Base-by-base conservation (phyloP, 1,284 basidiomycete genomes). In the Ustilago esculenta region DNA sequence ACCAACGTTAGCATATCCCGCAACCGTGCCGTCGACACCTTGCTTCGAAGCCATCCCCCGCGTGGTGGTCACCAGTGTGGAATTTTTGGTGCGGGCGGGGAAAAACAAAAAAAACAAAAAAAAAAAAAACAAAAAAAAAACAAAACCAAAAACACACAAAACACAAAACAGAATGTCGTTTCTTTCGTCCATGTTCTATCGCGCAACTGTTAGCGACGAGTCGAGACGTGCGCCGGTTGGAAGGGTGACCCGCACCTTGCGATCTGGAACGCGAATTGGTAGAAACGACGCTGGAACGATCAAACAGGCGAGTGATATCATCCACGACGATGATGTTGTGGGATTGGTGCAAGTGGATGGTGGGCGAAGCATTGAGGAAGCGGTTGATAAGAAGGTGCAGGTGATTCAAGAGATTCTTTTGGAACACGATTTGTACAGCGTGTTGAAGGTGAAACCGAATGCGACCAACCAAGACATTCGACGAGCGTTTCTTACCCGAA, bases 401-500 rank as follows among this genome's bases (percentile, higher is more conserved):
- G 45, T 74, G 17, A 67, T 74, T 29, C 63, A 74, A 46, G 56
- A 67, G n/a, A 71, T 74, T 35, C 61, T 67, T 15, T 64, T 57
- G 32, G 68, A 76, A 33, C 70, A 76, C 20, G 87, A 91, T 72
- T 85, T 92, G 30, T 92, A 92, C 82, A 83, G 85, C 43, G 88
- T 92, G 27, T 86, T 93, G 7, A 90, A 89, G 9, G 81, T 92
- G 11, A 76, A 84, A 27, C 85, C 85, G 52, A 84, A 84, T 9
- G 81, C 85, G 0, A 82, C 82, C 33, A 82, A 87, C 39, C 90
- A 92, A 76, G 88, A 88, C 65, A 84, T 93, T 24, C 84, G 92
- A 33, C 84, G 90, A 33, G 91, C 90, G 18, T 93, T 92, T 81
- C 86, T 93, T 42, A 84, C 86, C 0, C 84, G 90, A 37, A 92